phyloP scores from a whole-genome alignment of 805 yeast species.

The Ogataea haglerorum region DNA sequence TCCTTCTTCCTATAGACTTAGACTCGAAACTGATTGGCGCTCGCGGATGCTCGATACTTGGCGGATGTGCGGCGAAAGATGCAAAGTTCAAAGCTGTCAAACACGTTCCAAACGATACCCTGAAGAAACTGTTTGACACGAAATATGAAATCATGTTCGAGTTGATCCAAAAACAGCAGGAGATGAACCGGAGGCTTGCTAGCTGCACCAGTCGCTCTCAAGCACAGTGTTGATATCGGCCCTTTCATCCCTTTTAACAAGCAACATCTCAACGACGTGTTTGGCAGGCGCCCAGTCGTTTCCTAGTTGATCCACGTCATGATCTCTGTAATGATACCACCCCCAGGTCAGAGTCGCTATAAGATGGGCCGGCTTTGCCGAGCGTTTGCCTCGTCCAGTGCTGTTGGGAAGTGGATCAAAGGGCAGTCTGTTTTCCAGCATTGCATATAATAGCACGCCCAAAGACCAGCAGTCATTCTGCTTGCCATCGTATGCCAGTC shows the following conservation, averaged over 20 bases:
- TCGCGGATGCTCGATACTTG: constrained; percentile 15
- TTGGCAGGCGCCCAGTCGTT: constrained; percentile 45
- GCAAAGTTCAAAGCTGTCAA: neutral
- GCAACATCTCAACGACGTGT: constrained; percentile 45
- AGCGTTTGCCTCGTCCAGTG: constrained; percentile 41
- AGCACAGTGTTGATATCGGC: constrained; percentile 34
- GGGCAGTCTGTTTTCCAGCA: constrained; percentile 84
- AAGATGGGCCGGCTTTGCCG: constrained; percentile 71
- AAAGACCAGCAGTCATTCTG: constrained; percentile 93
- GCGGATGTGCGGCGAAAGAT: neutral
- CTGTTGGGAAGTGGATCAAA: constrained; percentile 78
- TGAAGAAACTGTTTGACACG: constrained; percentile 11
- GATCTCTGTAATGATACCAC: constrained; percentile 57
- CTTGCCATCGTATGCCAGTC: constrained; percentile 86
- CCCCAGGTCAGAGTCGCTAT: constrained; percentile 92
- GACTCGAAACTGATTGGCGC: constrained; percentile 19
- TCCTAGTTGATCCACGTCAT: constrained; percentile 21
- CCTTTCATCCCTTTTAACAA: constrained; percentile 48
- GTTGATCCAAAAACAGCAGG: constrained; percentile 16
- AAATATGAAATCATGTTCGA: constrained; percentile 13
- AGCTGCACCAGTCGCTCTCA: constrained; percentile 33
- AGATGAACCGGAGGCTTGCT: constrained; percentile 9
- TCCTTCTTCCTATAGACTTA: constrained; percentile 3
- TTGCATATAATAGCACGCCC: constrained; percentile 84
- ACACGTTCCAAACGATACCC: neutral